Evolutionary conservation across 805 yeast genomes (phyloP), one percentile per base, ranked within the genome.

Genomic region (Peterozyma xylosa): DNA sequence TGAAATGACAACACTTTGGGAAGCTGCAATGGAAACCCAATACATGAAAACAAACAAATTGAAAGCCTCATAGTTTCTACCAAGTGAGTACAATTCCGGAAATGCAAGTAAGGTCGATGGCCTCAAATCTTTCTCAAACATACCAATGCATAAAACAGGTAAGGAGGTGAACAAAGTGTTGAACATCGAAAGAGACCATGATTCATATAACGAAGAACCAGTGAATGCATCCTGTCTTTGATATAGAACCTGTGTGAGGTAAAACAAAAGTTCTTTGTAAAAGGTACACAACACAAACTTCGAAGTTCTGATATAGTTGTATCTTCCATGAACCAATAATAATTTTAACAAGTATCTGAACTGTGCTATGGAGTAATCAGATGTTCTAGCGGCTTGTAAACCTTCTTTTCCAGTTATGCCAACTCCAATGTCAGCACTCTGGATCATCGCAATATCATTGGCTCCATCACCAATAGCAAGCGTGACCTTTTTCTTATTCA

Each of bases 381-480:
- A 82, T 0, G 96, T 75, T 53, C 99, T 71, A 0, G 99, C 96
- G 0, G 99, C 99, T 57, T 93, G 99, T 37, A 93, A 67, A 1
- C 99, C 99, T 64, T 93, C 99, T 53, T 84, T 86, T 33, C 99
- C 99, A 1, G 98, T 90, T 42, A 93, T 93, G 29, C 99, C 99
- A 49, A 93, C 78, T 29, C 99, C 99, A 45, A 93, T 88, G 62
- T 93, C 98, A 0, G 99, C 99, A 56, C 95, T 84, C 66, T 93
- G 97, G 49, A 93, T 93, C 99, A 93, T 93, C 1, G 99, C 98
- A 58, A 93, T 90, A 63, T 93, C 99, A 59, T 93, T 93, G 2
- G 99, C 99, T 50, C 99, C 99, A 65, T 93, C 99, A 7, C 99
- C 99, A 58, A 93, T 86, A 0, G 99, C 99, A 48, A 93, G 70